Evolutionary conservation across 768 basidiomycete genomes (phyloP), one percentile per base, ranked within the genome.

Genomic region (Candolleomyces aberdarensis): DNA sequence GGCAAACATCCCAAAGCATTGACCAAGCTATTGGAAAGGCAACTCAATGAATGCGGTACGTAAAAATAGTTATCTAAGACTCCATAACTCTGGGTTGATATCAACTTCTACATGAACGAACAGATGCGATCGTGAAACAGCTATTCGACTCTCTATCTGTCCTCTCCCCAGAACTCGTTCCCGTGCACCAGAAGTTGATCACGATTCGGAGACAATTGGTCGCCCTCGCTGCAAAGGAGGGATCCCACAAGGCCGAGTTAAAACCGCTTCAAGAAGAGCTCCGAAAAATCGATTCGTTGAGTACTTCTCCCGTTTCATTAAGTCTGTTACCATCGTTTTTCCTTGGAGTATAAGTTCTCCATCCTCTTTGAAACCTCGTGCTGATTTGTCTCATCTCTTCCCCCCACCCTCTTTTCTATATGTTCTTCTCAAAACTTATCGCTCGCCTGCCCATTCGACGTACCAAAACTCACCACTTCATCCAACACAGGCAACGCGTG

Each of bases 211-310:
- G 96, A 65, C 89, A 94, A 70, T 85, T 99, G 40, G 93, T 91
- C 39, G 83, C 90, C 7, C 82, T 98, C 55, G 91, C 94, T 22
- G 91, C 92, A 6, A 94, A 94, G 74, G 91, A 91, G 64, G 90
- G 91, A 11, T 84, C 89, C 6, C 85, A 88, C 64, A 95, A 94
- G 72, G 78, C 86, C 8, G 96, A 97, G 72, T 82, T 96, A 60
- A 95, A 96, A 75, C 88, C 92, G 48, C 75, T 98, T 50, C 84
- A 91, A 60, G 94, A 97, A 72, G 97, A 98, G 69, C 81, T 99
- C 58, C 84, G 96, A 59, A 92, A 90, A 76, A 96, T 99, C 66
- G 97, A 99, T 79, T 89, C 91, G 89, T 93, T 89, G 84, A 88
- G 91, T 90, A 74, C 67, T 66, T 69, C 55, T 75, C 70, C 69